Evolutionary conservation across 306 rosid genomes (phyloP).

Genomic region (Casuarina equisetifolia): DNA sequence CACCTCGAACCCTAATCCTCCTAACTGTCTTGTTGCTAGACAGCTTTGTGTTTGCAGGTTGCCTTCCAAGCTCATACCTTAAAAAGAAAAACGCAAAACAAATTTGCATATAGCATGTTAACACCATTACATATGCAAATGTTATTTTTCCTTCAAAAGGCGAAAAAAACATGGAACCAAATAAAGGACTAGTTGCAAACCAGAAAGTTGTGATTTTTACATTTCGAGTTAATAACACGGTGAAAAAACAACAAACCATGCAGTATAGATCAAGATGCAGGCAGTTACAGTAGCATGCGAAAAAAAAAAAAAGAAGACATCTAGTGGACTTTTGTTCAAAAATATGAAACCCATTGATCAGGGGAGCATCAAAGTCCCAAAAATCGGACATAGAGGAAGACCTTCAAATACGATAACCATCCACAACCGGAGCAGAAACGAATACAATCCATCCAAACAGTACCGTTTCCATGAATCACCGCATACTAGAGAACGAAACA

Average conservation of each 20-base stretch:
- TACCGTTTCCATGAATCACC: neutral
- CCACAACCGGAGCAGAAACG: neutral
- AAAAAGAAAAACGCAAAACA: neutral
- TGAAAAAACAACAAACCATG: neutral
- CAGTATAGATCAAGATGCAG: neutral
- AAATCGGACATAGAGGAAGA: neutral
- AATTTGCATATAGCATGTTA: neutral
- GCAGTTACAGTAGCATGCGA: neutral
- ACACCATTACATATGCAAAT: neutral
- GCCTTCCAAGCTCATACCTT: slow-evolving; percentile 71
- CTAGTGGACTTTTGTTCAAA: neutral
- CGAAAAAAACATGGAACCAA: neutral
- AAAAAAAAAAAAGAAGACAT: neutral
- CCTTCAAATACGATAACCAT: neutral
- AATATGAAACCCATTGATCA: neutral
- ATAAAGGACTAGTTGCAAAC: neutral
- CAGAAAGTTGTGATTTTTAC: neutral
- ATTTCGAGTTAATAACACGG: neutral
- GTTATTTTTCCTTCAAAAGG: neutral
- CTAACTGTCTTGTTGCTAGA: slow-evolving; percentile 66
- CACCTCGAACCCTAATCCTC: slow-evolving; percentile 62
- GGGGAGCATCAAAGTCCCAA: neutral
- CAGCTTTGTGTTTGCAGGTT: slow-evolving; percentile 60
- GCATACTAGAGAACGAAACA: neutral
- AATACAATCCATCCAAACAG: neutral